A percentile compares a stretch with the other conserved stretches of the same genome.
phyloP scores from a whole-genome alignment of 129 eudicot species.

The Oenanthe sinensis region DNA sequence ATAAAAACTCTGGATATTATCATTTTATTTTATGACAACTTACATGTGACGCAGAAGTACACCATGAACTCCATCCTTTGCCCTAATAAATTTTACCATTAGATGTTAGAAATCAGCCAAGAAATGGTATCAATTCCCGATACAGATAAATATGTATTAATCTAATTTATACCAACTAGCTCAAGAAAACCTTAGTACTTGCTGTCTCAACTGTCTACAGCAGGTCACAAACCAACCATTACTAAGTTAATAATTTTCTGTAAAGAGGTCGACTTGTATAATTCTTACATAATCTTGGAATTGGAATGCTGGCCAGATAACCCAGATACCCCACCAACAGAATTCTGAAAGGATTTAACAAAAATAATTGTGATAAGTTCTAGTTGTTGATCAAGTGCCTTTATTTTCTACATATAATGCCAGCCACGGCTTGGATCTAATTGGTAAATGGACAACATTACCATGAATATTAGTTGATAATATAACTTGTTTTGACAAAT shows the following conservation, averaged over 20 bases:
- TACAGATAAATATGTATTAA: background rate
- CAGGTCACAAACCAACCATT: background rate
- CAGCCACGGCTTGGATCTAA: slow-evolving; percentile 1
- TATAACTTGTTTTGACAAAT: background rate
- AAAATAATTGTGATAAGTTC: background rate
- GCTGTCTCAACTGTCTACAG: background rate
- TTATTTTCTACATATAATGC: background rate
- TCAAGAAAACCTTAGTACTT: background rate
- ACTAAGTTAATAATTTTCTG: background rate
- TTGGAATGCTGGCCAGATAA: slow-evolving; percentile 73
- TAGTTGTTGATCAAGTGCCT: slow-evolving; percentile 3
- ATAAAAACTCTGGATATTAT: background rate
- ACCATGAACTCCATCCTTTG: slow-evolving; percentile 67
- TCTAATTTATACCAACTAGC: background rate
- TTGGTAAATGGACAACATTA: background rate
- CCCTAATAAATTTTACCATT: slow-evolving; percentile 34
- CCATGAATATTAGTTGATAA: slow-evolving; percentile 1
- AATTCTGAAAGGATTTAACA: slow-evolving; percentile 47
- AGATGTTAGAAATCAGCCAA: slow-evolving; percentile 18
- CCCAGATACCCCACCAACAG: slow-evolving; percentile 88
- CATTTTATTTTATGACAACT: slow-evolving; percentile 17
- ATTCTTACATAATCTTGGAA: slow-evolving; percentile 55
- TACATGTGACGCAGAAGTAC: slow-evolving; percentile 78
- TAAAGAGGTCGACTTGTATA: slow-evolving; percentile 3
- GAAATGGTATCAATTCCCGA: background rate